A percentile compares a stretch with the other conserved stretches of the same genome.
Conservation (phyloP, 768 basidiomycete species). For the Agrocybe praecox region DNA sequence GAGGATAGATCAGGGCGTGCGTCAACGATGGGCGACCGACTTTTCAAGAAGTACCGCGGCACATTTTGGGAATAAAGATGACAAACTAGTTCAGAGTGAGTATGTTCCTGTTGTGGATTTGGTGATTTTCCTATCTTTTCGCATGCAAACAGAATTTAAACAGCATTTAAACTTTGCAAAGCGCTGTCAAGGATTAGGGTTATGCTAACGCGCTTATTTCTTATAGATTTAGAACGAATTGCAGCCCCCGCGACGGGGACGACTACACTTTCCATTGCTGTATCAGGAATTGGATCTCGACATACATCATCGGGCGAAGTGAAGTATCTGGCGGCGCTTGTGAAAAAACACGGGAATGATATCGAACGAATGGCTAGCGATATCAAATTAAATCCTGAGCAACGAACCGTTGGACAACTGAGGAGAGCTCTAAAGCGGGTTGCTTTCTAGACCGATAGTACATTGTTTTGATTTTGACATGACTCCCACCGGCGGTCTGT, state of each 20-base stretch:
- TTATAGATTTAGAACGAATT: slow-evolving; percentile 65
- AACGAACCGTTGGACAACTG: slow-evolving; percentile 84
- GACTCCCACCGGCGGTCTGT: slow-evolving; percentile 10
- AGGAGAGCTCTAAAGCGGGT: slow-evolving; percentile 50
- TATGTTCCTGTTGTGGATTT: background rate
- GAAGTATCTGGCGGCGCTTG: slow-evolving; percentile 64
- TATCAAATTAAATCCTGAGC: slow-evolving; percentile 76
- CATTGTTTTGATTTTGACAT: background rate
- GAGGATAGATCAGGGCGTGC: slow-evolving; percentile 18
- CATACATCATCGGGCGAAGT: slow-evolving; percentile 72
- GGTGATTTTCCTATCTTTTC: background rate
- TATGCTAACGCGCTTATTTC: background rate
- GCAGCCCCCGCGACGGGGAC: slow-evolving; percentile 40
- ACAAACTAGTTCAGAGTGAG: slow-evolving; percentile 28
- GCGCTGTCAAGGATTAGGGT: background rate
- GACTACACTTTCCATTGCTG: slow-evolving; percentile 39
- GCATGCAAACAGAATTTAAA: background rate
- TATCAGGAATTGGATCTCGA: slow-evolving; percentile 50
- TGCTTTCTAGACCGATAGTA: background rate
- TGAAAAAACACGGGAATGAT: slow-evolving; percentile 72
- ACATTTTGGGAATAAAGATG: slow-evolving; percentile 13
- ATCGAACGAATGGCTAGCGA: slow-evolving; percentile 79
- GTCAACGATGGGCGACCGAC: slow-evolving; percentile 42
- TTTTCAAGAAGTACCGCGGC: slow-evolving; percentile 29
- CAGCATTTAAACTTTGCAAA: background rate